Evolutionary conservation across 768 basidiomycete species (phyloP).

Genomic region (Myochromella boudieri): DNA sequence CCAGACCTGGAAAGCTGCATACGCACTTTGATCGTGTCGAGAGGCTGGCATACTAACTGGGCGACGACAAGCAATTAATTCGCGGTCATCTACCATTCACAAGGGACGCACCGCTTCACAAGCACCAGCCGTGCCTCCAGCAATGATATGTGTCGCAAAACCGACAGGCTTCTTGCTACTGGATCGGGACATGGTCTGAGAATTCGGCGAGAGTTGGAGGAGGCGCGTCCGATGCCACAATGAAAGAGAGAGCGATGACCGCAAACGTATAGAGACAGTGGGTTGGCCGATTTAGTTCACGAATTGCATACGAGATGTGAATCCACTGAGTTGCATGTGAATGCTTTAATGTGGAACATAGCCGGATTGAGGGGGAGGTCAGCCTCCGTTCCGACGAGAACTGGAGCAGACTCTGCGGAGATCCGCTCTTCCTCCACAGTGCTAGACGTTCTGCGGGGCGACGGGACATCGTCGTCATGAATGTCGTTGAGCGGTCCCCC

Average conservation of each 20-base stretch:
- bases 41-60: conserved; percentile 83
- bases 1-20: conserved; percentile 95
- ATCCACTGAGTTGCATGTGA: conserved; percentile 21
- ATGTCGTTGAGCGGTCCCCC: conserved; percentile 1
- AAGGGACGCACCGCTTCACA: conserved; percentile 77
- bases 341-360: conserved; percentile 21
- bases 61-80: conserved; percentile 1
- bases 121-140: conserved; percentile 91
- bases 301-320: conserved; percentile 9
- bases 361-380: conserved; percentile 15
- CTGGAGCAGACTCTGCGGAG: conserved; percentile 14
- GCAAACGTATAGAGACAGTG: conserved; percentile 1
- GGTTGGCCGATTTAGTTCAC: conserved; percentile 5
- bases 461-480: neutral
- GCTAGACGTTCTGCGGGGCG: conserved; percentile 6
- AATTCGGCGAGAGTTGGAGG: neutral
- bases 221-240: conserved; percentile 9
- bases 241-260: conserved; percentile 8
- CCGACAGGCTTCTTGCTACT: conserved; percentile 74
- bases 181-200: conserved; percentile 48
- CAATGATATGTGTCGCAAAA: conserved; percentile 88
- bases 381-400: conserved; percentile 10
- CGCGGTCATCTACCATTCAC: neutral
- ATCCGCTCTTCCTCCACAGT: conserved; percentile 16
- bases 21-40: conserved; percentile 99